Percentiles rank a stretch among this genome's conserved stretches.
Conservation (phyloP, 441 rosid species). For the Corymbia citriodora region DNA sequence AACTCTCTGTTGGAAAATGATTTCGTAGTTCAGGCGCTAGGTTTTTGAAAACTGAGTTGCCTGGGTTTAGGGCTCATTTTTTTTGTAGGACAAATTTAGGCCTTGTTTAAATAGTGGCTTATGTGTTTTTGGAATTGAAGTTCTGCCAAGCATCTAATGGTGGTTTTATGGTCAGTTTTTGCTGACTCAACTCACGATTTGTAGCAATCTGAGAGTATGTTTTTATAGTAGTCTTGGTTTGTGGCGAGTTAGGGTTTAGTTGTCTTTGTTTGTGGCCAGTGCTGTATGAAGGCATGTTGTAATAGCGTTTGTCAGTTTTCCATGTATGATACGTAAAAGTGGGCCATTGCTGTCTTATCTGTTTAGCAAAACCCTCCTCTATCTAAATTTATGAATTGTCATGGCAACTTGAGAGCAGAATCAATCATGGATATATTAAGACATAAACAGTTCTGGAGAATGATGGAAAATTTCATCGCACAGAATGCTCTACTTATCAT, state of each 20-base stretch:
- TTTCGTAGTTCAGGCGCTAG: background rate
- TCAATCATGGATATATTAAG: background rate
- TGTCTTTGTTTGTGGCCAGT: background rate
- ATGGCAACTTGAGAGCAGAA: background rate
- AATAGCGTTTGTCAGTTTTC: background rate
- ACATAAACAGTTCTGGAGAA: background rate
- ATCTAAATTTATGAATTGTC: background rate
- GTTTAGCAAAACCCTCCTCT: background rate
- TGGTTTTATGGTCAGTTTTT: background rate
- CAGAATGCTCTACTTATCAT: background rate
- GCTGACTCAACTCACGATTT: background rate
- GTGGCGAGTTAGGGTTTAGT: background rate
- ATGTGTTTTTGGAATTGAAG: background rate
- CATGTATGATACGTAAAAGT: background rate
- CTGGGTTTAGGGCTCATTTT: background rate
- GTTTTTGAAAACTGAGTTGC: background rate
- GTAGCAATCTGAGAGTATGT: background rate
- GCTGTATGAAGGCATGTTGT: background rate
- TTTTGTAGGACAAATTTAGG: background rate
- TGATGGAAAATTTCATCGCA: background rate
- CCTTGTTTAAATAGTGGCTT: background rate
- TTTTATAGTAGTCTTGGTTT: background rate
- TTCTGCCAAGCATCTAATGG: background rate
- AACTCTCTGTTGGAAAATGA: background rate
- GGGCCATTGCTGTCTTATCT: background rate